phyloP scores from a whole-genome alignment of 2,329 filamentous ascomycete species.

The Claviceps citrina region DNA sequence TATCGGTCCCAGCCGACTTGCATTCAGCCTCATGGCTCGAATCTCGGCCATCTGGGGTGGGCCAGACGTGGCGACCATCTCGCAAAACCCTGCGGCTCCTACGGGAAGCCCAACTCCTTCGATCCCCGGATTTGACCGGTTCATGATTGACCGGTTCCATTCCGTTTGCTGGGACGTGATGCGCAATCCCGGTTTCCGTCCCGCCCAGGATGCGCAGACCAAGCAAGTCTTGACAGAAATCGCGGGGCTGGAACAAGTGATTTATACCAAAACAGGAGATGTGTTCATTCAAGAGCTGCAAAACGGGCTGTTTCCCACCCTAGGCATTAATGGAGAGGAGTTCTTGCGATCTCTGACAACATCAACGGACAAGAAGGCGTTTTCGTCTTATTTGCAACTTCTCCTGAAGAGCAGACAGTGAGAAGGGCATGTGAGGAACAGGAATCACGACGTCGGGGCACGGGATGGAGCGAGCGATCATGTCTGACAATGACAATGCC shows the following conservation, averaged over 20 bases:
- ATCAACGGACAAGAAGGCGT: conserved; percentile 42
- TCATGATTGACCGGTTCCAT: conserved; percentile 81
- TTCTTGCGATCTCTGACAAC: conserved; percentile 45
- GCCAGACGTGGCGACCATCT: conserved; percentile 51
- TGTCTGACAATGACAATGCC: too few species aligned
- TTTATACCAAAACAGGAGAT: conserved; percentile 79
- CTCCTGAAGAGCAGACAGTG: conserved; percentile 33
- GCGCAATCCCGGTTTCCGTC: conserved; percentile 61
- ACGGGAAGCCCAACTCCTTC: conserved; percentile 36
- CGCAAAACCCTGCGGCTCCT: conserved; percentile 33
- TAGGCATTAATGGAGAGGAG: conserved; percentile 47
- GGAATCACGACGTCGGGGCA: neutral
- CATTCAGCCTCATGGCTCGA: conserved; percentile 65
- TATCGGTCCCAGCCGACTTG: conserved; percentile 48
- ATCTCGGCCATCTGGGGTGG: conserved; percentile 89
- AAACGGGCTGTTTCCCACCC: conserved; percentile 43
- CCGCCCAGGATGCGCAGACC: conserved; percentile 68
- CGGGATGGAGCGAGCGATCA: neutral
- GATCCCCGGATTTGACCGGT: conserved; percentile 81
- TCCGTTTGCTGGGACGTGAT: conserved; percentile 81
- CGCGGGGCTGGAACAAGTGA: conserved; percentile 70
- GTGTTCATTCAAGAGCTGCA: conserved; percentile 60
- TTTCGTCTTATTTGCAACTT: conserved; percentile 48
- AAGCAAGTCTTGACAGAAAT: conserved; percentile 81
- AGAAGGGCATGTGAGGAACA: too few species aligned